A percentile compares a stretch with the other conserved stretches of the same genome.
Conservation (phyloP, 345 rosid genomes). For the Pelargonium nanum region DNA sequence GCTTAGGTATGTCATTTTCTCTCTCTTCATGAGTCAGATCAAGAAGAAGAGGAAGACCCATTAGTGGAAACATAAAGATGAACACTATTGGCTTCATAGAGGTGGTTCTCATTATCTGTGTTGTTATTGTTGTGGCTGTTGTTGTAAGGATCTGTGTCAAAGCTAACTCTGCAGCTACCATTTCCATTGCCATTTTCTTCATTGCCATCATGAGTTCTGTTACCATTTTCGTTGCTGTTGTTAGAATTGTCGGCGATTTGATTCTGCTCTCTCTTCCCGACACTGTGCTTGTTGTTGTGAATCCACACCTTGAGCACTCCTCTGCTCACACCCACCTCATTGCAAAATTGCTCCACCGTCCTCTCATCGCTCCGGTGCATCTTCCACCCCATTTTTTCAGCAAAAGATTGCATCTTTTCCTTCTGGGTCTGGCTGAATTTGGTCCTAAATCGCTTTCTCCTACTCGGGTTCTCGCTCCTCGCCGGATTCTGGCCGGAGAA, state of each 20-base stretch:
- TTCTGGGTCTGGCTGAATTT: constrained; percentile 63
- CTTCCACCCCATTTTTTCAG: constrained; percentile 67
- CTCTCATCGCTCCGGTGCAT: constrained; percentile 48
- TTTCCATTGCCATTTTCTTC: background rate
- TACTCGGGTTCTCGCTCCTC: constrained; percentile 19
- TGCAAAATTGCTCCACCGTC: constrained; percentile 40
- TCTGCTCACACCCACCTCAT: constrained; percentile 49
- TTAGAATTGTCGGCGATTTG: constrained; percentile 9
- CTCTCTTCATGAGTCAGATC: background rate
- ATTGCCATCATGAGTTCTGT: constrained; percentile 18
- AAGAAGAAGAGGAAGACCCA: background rate
- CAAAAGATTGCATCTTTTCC: constrained; percentile 51
- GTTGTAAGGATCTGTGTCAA: background rate
- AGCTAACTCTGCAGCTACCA: constrained; percentile 2
- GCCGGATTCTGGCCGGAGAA: constrained; percentile 17
- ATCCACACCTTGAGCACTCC: constrained; percentile 79
- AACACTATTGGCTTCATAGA: constrained; percentile 5
- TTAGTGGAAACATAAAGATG: constrained; percentile 13
- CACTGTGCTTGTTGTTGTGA: constrained; percentile 58
- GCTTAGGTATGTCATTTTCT: too few species aligned
- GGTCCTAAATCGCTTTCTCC: constrained; percentile 53
- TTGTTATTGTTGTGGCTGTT: too few species aligned
- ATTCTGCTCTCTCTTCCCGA: constrained; percentile 23
- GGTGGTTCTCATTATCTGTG: constrained; percentile 1
- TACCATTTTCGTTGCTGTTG: constrained; percentile 4